Evolutionary conservation across 345 rosid genomes (phyloP), one percentile per base, ranked within the genome.

Genomic region (Rhodamnia rubescens): DNA sequence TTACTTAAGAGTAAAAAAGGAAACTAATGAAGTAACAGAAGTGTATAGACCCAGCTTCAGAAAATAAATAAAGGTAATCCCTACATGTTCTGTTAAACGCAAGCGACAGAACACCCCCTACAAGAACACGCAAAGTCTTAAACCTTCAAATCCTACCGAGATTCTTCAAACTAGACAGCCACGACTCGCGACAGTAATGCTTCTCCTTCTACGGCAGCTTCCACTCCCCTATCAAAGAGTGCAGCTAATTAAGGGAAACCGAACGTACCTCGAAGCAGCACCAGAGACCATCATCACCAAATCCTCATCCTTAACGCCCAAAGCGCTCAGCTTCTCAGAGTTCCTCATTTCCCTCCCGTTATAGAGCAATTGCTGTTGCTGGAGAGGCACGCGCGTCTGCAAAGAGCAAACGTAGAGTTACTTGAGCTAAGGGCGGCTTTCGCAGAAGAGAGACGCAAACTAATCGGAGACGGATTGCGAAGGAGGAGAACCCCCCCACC

Each of bases 231-330:
- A 36, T 69, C 80, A 69, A 69, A 69, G 80, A 69, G 80, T 4
- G 59, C 59, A 56, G 11, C 57, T 4, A 54, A 54, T 54, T 21
- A 54, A 56, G 59, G 51, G 85, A 59, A 85, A 80, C 54, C 52
- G 61, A 84, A 57, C 61, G 15, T 87, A 95, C 97, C 97, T 88
- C 81, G 92, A 80, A 53, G 91, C 87, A 75, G 94, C 84, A 88
- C 86, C 88, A 10, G 98, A 92, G 84, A 94, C 93, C 98, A 97
- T 94, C 99, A 97, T 97, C 87, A 97, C 64, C 89, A 97, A 90
- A 91, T 97, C 99, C 87, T 97, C 97, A 85, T 96, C 94, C 87
- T 93, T 97, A 74, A 96, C 94, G 82, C 99, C 99, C 88, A 96
- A 85, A 18, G 93, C 94, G 91, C 98, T 92, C 89, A 97, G 88